Evolutionary conservation across 1,284 basidiomycete species (phyloP), one percentile per base, ranked within the genome.

Genomic region (Cutaneotrichosporon sp.): DNA sequence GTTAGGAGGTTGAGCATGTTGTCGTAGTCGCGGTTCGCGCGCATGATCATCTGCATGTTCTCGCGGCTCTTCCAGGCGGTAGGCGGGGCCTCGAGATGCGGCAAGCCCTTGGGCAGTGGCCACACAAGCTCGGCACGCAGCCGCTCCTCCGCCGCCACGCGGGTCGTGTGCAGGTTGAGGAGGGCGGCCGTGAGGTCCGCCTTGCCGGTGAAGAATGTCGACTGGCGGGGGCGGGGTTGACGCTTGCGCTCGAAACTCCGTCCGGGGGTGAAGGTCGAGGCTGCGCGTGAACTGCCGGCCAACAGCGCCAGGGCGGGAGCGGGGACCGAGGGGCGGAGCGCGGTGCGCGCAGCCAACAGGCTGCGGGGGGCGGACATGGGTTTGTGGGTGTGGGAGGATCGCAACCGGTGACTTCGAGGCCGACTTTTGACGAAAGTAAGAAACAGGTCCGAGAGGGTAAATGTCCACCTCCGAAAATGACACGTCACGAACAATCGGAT

Each of bases 141-240:
- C 5, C 85, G 84, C 2, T 80, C 75, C 46, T 88, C 86, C 3
- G 88, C 83, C 51, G 84, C 80, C 36, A 84, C 80, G 21, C 90
- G 83, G 49, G 89, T 87, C 22, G 82, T 82, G 73, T 92, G 88
- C 21, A 96, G 85, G 53, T 84, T 81, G 32, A 84, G 82, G 49
- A 95, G 80, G 63, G 88, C 85, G 80, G 93, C 90, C 76, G 89
- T 88, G 82, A 89, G 92, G 38, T 83, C 82, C 0, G 90, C 83
- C 53, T 89, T 87, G n/a, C 88, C 89, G n/a, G 92, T 92, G 81
- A 91, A 97, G 82, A 93, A 95, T 58, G 87, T 87, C 18, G 90
- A 85, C 1, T 91, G 89, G 3, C 71, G 62, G 1, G 83, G 83
- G 64, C 77, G 80, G 59, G 69, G 70, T 5, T 69, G 76, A 18